These are phyloP conservation scores for Sporothrix brunneoviolacea DNA, from an alignment of 2,329 filamentous ascomycete genomes.

Conservation along the genomic window DNA sequence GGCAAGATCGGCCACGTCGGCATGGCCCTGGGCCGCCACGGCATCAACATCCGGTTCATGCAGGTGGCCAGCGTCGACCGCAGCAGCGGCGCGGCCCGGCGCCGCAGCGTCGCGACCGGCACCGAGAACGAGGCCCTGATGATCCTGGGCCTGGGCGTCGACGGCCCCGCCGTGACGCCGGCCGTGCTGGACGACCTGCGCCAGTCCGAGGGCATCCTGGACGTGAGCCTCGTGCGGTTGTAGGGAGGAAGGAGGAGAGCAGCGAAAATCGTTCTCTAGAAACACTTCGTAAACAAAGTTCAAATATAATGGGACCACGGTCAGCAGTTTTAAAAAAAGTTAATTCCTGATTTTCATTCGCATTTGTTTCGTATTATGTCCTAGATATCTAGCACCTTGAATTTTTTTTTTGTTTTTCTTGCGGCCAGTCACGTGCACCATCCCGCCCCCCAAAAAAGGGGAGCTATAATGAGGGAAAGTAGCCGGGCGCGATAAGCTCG, in stretches of 20 bases:
- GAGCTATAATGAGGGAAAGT: too few species aligned
- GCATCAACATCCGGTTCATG: constrained; percentile 78
- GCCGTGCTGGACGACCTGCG: constrained; percentile 45
- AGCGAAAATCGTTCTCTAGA: too few species aligned
- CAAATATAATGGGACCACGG: background rate
- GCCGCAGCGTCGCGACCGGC: constrained; percentile 24
- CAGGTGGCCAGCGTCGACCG: constrained; percentile 54
- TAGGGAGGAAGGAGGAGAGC: background rate
- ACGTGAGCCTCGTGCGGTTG: constrained; percentile 43
- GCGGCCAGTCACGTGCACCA: too few species aligned
- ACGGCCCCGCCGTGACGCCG: constrained; percentile 51
- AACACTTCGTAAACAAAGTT: too few species aligned
- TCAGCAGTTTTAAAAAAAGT: too few species aligned
- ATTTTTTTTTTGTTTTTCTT: too few species aligned
- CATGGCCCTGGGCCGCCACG: constrained; percentile 58
- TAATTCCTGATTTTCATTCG: too few species aligned
- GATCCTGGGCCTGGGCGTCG: constrained; percentile 71
- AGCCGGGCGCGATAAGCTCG: too few species aligned
- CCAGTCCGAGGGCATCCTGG: constrained; percentile 45
- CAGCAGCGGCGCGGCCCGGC: constrained; percentile 8
- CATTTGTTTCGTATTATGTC: too few species aligned
- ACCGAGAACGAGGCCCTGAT: constrained; percentile 64
- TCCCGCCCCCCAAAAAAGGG: too few species aligned
- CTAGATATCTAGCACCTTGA: too few species aligned
- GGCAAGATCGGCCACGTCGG: constrained; percentile 80